Evolutionary conservation across 2,329 filamentous ascomycete genomes (phyloP).

Genomic region (Salinomyces thailandicus): DNA sequence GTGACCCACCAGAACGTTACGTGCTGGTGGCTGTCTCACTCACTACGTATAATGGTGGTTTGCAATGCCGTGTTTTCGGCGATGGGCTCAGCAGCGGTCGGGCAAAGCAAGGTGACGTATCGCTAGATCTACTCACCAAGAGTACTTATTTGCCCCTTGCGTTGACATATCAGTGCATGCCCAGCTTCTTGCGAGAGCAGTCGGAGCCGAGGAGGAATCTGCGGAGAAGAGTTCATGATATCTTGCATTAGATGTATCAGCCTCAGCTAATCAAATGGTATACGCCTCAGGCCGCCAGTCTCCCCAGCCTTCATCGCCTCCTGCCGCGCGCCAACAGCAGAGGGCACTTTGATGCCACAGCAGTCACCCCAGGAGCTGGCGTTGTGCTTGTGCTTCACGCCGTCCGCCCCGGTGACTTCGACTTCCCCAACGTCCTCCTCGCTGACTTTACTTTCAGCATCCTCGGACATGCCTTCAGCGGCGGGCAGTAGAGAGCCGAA

Average conservation of each 20-base stretch:
- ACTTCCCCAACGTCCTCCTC: constrained; percentile 44
- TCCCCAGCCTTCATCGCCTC: constrained; percentile 69
- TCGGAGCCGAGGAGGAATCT: constrained; percentile 4
- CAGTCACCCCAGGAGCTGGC: constrained; percentile 77
- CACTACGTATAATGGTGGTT: too few relatives aligned
- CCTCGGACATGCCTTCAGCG: constrained; percentile 66
- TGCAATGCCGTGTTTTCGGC: too few relatives aligned
- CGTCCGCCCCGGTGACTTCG: constrained; percentile 52
- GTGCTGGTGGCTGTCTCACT: too few relatives aligned
- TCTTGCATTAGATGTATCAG: too few relatives aligned
- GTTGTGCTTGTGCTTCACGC: constrained; percentile 51
- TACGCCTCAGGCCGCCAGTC: constrained; percentile 55
- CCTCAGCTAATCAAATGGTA: constrained; percentile 65
- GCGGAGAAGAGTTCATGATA: too few relatives aligned
- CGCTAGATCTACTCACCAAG: too few relatives aligned
- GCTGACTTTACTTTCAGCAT: constrained; percentile 43
- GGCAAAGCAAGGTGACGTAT: too few relatives aligned
- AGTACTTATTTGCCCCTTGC: too few relatives aligned
- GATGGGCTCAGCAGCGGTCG: too few relatives aligned
- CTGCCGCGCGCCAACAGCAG: constrained; percentile 79
- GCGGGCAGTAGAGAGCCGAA: constrained; percentile 82
- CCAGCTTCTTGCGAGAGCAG: too few relatives aligned
- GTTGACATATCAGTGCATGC: too few relatives aligned
- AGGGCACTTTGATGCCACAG: constrained; percentile 95
- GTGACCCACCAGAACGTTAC: too few relatives aligned